Percentiles rank a stretch among this genome's conserved stretches.
Evolutionary conservation across 257 asterid species (phyloP).

Genomic region (Euphrasia confusa): DNA sequence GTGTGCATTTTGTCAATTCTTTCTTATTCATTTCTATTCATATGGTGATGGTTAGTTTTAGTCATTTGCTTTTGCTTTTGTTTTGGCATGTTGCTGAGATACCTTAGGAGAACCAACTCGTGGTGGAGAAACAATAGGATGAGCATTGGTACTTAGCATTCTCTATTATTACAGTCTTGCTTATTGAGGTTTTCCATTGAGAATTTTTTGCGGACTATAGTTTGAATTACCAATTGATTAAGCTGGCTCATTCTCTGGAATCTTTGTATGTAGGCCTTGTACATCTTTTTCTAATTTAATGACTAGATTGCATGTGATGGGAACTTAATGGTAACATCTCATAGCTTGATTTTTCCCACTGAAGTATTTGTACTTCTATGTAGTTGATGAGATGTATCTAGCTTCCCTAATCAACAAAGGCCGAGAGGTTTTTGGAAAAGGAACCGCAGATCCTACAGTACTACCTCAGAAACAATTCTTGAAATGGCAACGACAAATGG

Average conservation of each 20-base stretch:
- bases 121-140: conserved; percentile 59
- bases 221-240: background rate
- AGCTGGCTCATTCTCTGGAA: background rate
- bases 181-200: background rate
- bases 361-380: conserved; percentile 12
- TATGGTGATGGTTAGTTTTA: background rate
- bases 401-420: conserved; percentile 86
- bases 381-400: conserved; percentile 88
- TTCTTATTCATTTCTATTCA: background rate
- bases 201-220: background rate
- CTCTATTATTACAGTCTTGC: conserved; percentile 5
- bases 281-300: background rate
- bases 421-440: conserved; percentile 51
- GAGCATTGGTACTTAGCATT: conserved; percentile 63
- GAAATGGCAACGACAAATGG: conserved; percentile 71
- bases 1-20: no score
- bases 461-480: conserved; percentile 73
- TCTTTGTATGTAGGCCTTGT: no score
- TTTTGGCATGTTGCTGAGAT: conserved; percentile 79
- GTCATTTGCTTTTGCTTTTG: background rate
- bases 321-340: background rate
- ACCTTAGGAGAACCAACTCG: conserved; percentile 64
- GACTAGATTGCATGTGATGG: background rate
- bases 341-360: background rate
- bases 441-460: conserved; percentile 63